Conservation (phyloP, 1,139 yeast species). For the Sugiyamaella castrensis region DNA sequence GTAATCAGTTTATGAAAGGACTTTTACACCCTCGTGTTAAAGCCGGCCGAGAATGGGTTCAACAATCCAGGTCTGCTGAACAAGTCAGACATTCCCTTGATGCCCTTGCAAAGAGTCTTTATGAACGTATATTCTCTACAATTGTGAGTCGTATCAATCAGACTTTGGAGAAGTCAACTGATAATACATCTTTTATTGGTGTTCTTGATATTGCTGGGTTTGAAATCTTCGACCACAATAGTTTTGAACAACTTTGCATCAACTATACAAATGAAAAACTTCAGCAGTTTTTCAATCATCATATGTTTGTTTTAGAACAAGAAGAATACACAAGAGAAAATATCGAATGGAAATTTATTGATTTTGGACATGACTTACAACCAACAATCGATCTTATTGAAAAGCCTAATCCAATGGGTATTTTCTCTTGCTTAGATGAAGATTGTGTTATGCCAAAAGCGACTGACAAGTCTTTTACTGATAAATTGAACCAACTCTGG, state of each 20-base stretch:
- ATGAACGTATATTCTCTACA: constrained; percentile 77
- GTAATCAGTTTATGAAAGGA: constrained; percentile 53
- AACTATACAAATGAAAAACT: constrained; percentile 94
- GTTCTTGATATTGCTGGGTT: constrained; percentile 97
- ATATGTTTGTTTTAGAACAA: constrained; percentile 94
- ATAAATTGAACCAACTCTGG: constrained; percentile 68
- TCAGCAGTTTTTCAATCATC: constrained; percentile 97
- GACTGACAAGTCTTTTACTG: constrained; percentile 76
- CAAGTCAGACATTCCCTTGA: constrained; percentile 83
- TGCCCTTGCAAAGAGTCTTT: constrained; percentile 82
- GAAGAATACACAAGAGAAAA: constrained; percentile 91
- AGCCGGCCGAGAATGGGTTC: constrained; percentile 86
- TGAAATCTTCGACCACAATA: constrained; percentile 86
- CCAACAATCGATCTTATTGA: constrained; percentile 94
- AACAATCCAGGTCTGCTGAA: constrained; percentile 71
- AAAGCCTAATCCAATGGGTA: constrained; percentile 69
- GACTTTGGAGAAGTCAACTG: constrained; percentile 49
- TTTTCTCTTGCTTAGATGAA: constrained; percentile 87
- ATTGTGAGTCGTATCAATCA: constrained; percentile 75
- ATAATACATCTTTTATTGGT: constrained; percentile 68
- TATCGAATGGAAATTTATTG: constrained; percentile 94
- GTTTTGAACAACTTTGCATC: constrained; percentile 95
- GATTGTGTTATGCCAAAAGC: constrained; percentile 95
- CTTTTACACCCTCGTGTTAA: constrained; percentile 79
- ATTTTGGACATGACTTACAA: constrained; percentile 94